These are phyloP conservation scores for Nepenthes mirabilis DNA, from an alignment of 148 eudicot species.

Conservation along the genomic window DNA sequence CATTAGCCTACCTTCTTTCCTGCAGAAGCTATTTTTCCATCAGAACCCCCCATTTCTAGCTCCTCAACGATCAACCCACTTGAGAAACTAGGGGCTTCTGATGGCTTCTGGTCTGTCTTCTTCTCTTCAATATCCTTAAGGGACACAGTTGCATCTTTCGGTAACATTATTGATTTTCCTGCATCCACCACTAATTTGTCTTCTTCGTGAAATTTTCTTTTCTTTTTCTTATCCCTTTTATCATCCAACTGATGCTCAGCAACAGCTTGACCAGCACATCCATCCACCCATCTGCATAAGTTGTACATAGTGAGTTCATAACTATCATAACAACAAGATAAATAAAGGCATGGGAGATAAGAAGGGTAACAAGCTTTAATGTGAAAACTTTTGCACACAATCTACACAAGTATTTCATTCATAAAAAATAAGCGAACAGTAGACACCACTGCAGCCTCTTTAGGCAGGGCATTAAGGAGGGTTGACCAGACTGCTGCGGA, in stretches of 20 bases:
- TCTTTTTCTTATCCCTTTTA: conserved; percentile 38
- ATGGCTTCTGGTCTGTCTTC: conserved; percentile 8
- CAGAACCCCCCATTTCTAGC: conserved; percentile 14
- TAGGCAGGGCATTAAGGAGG: too few species aligned
- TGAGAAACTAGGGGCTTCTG: conserved; percentile 18
- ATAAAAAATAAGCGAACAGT: too few species aligned
- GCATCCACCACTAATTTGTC: conserved; percentile 10
- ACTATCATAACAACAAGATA: background rate
- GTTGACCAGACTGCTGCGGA: too few species aligned
- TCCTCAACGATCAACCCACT: conserved; percentile 31
- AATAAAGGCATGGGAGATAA: background rate
- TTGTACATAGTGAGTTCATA: background rate
- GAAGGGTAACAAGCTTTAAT: background rate
- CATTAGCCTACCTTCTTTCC: conserved; percentile 23
- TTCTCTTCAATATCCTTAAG: conserved; percentile 9
- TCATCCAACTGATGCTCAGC: conserved; percentile 24
- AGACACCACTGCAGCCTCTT: too few species aligned
- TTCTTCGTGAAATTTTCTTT: conserved; percentile 17
- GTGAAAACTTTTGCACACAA: too few species aligned
- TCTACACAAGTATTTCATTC: too few species aligned
- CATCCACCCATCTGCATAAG: conserved; percentile 16
- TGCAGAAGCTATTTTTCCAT: conserved; percentile 21
- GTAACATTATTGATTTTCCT: conserved; percentile 2
- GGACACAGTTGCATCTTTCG: conserved; percentile 3
- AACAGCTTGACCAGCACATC: conserved; percentile 7